These are phyloP conservation scores for Maudiozyma pseudohumilis DNA, from an alignment of 805 yeast species.

Conservation along the genomic window DNA sequence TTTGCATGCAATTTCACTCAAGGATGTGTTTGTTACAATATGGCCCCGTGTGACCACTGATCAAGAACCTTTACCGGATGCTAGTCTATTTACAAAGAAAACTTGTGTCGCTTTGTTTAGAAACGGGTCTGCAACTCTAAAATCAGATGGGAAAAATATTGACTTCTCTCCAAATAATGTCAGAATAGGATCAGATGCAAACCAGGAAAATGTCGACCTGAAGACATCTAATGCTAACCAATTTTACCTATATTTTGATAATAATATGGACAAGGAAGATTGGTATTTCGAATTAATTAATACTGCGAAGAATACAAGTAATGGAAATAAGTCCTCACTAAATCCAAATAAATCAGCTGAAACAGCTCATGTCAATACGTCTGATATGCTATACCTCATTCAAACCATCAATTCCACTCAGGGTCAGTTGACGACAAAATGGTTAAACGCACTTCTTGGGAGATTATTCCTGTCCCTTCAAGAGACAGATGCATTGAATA, in stretches of 20 bases:
- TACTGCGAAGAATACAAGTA: constrained; percentile 45
- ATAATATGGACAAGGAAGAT: constrained; percentile 79
- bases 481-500: constrained; percentile 56
- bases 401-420: constrained; percentile 74
- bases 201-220: neutral
- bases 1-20: constrained; percentile 69
- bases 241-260: constrained; percentile 64
- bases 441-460: constrained; percentile 86
- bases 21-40: constrained; percentile 57
- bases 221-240: constrained; percentile 15
- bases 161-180: constrained; percentile 2
- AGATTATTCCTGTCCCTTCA: constrained; percentile 71
- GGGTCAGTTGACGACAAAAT: constrained; percentile 71
- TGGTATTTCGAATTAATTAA: constrained; percentile 82
- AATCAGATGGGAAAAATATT: neutral
- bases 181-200: neutral
- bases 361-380: constrained; percentile 61
- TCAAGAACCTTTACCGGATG: constrained; percentile 37
- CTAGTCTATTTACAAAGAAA: constrained; percentile 68
- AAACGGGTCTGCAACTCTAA: constrained; percentile 23
- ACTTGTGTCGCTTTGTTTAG: constrained; percentile 68
- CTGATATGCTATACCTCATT: constrained; percentile 62
- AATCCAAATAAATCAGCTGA: constrained; percentile 61
- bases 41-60: constrained; percentile 68
- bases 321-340: constrained; percentile 25